Evolutionary conservation across 768 basidiomycete species (phyloP), one percentile per base, ranked within the genome.

Genomic region (Tulasnella sp.): DNA sequence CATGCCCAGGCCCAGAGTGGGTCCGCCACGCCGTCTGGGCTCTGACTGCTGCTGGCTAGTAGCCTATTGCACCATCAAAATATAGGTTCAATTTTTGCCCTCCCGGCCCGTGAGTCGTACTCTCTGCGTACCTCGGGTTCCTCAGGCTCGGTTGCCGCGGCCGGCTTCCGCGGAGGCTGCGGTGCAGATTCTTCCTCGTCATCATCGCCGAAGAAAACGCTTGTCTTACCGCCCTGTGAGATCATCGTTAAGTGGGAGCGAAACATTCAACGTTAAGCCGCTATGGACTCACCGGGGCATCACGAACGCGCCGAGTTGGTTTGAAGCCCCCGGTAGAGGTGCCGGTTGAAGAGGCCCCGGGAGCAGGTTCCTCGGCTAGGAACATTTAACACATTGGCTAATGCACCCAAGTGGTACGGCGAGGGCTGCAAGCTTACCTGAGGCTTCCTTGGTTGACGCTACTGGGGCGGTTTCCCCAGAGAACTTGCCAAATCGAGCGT

Each of bases 401-500:
- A 31, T 84, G 75, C 24, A 76, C n/a, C 2, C 80, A 76, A 40
- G 6, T 74, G 36, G 19, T 71, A 8, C 52, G 80, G 16, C 19
- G 31, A 40, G 46, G 24, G n/a, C 40, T n/a, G 27, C 72, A 79
- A 48, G 12, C 3, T 81, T 81, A 38, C 80, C 40, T 27, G 76
- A 24, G 36, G 48, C 31, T 27, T 78, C 82, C 48, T 62, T 80
- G 62, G 24, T 34, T 27, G 62, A 82, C 12, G 81, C 79, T 24
- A 44, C 74, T 12, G 82, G 79, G 27, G 80, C 83, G 27, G 68
- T 79, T 24, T 81, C 80, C 4, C 81, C 74, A 42, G 83, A 83
- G 34, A 89, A 79, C 81, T 88, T 92, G 72, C 92, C 93, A 83
- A 94, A 93, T 80, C 88, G 88, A 10, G 91, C 93, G 82, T 93